These are phyloP conservation scores for Lactarius akahatsu DNA, from an alignment of 768 basidiomycete species.

Conservation along the genomic window DNA sequence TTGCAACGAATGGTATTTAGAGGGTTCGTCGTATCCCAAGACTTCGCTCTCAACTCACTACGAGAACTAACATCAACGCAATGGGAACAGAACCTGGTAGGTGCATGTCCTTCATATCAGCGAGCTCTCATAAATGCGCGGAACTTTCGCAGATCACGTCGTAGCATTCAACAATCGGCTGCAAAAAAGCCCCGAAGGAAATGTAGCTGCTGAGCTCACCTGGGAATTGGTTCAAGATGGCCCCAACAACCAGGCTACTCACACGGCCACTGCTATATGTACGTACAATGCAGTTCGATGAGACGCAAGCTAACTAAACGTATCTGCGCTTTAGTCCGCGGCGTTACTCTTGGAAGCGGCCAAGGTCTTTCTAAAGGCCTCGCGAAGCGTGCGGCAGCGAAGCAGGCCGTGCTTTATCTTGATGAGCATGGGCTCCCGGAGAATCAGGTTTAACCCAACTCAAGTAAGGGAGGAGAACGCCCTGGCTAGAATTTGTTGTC, in stretches of 20 bases:
- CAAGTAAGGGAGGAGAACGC: not conserved
- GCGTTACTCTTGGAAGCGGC: not conserved
- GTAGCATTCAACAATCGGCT: too few relatives aligned
- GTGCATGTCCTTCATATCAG: not conserved
- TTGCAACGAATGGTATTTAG: slow-evolving; percentile 7
- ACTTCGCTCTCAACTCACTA: not conserved
- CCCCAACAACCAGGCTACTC: not conserved
- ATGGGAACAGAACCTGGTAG: not conserved
- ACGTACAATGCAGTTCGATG: not conserved
- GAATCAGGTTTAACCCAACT: not conserved
- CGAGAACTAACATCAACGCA: not conserved
- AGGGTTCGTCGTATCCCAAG: not conserved
- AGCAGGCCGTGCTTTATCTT: not conserved
- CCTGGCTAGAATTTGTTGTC: not conserved
- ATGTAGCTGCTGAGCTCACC: not conserved
- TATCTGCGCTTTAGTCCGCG: not conserved
- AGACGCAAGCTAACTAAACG: not conserved
- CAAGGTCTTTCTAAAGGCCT: not conserved
- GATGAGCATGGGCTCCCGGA: not conserved
- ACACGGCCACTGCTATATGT: slow-evolving; percentile 3
- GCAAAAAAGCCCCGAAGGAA: too few relatives aligned
- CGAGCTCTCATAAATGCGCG: not conserved
- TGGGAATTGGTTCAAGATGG: not conserved
- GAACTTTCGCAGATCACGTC: not conserved
- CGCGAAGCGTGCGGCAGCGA: slow-evolving; percentile 3